Percentiles rank a stretch among this genome's conserved stretches.
phyloP scores from a whole-genome alignment of 2,329 filamentous ascomycete genomes.

The Beauveria caledonica region DNA sequence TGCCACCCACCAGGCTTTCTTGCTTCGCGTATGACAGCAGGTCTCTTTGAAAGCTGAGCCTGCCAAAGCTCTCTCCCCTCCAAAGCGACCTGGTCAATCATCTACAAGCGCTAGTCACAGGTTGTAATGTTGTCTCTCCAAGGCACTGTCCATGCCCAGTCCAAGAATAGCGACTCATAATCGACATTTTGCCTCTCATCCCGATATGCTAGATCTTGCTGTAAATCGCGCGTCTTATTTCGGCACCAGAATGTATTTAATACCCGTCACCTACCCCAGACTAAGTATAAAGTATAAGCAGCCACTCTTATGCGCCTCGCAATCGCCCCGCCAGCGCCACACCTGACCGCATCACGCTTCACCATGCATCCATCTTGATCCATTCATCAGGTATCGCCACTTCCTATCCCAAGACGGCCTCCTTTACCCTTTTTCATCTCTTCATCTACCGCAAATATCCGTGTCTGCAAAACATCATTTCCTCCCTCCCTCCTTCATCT shows the following conservation, averaged over 20 bases:
- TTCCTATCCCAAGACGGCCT: background rate
- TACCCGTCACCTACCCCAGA: background rate
- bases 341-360: slow-evolving; percentile 6
- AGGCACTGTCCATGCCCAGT: background rate
- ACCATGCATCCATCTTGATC: background rate
- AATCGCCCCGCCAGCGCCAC: background rate
- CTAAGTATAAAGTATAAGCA: too few relatives aligned
- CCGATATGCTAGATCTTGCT: too few relatives aligned
- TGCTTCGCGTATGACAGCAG: background rate
- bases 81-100: too few relatives aligned
- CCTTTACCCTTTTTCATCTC: background rate
- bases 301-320: background rate
- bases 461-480: background rate
- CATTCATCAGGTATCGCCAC: background rate
- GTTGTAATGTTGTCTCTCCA: background rate
- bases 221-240: background rate
- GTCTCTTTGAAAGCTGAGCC: background rate
- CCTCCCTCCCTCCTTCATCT: too few relatives aligned
- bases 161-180: background rate
- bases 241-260: too few relatives aligned
- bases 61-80: too few relatives aligned
- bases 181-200: too few relatives aligned
- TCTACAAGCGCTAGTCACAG: too few relatives aligned
- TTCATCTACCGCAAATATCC: background rate
- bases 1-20: background rate